Evolutionary conservation across 108 stramenopile genomes (phyloP).

Genomic region (Hondaea fermentalgiana): DNA sequence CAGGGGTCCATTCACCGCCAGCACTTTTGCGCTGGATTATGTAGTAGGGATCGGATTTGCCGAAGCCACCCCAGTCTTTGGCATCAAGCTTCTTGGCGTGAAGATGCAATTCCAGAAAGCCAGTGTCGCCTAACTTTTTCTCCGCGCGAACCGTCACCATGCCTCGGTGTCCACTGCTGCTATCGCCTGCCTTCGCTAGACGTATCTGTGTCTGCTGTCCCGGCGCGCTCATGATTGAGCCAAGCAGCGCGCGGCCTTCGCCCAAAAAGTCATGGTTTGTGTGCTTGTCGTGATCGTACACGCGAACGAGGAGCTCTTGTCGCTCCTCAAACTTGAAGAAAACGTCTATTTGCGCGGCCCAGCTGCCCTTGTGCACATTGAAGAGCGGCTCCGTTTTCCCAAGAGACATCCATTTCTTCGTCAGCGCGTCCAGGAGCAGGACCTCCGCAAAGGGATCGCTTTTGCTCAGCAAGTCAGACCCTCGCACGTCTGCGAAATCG

Average conservation of each 20-base stretch:
- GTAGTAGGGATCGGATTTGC: neutral
- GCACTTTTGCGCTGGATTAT: neutral
- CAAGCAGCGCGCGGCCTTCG: neutral
- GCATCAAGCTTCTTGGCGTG: neutral
- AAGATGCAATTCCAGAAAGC: neutral
- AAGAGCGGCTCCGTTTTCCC: neutral
- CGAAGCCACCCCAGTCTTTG: neutral
- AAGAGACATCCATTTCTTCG: neutral
- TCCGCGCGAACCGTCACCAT: neutral
- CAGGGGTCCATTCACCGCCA: neutral
- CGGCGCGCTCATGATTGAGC: neutral
- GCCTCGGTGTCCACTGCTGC: neutral
- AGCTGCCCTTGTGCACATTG: neutral
- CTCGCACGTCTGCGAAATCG: neutral
- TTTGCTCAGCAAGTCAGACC: neutral
- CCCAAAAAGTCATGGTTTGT: neutral
- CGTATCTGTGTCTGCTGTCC: neutral
- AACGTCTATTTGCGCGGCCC: neutral
- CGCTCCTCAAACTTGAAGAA: neutral
- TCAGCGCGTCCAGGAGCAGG: neutral
- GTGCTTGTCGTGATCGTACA: constrained; percentile 3
- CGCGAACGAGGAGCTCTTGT: neutral
- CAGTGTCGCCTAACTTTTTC: neutral
- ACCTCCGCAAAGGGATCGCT: neutral
- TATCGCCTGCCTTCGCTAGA: neutral